Percentiles rank a stretch among this genome's conserved stretches.
phyloP scores from a whole-genome alignment of 2,329 filamentous ascomycete genomes.

The Colletotrichum theobromicola region DNA sequence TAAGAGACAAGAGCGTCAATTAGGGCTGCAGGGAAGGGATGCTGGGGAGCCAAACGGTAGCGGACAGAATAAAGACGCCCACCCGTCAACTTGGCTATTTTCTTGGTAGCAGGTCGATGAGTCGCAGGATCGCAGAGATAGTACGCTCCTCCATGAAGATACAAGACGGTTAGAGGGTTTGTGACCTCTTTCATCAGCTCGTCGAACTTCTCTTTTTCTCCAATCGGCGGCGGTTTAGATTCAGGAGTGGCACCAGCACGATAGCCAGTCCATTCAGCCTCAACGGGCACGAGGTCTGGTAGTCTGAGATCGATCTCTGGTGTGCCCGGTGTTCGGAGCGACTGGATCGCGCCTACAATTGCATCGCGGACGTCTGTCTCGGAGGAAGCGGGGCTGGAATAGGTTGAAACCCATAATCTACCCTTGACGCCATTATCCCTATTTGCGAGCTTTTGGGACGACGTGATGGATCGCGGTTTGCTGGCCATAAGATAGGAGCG shows the following conservation, averaged over 20 bases:
- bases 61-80: slow-evolving; percentile 75
- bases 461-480: slow-evolving; percentile 56
- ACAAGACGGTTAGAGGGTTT: slow-evolving; percentile 69
- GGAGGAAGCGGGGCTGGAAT: slow-evolving; percentile 65
- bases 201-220: slow-evolving; percentile 69
- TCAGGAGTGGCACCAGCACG: slow-evolving; percentile 57
- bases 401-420: slow-evolving; percentile 80
- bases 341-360: slow-evolving; percentile 62
- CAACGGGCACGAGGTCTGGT: slow-evolving; percentile 61
- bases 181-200: slow-evolving; percentile 71
- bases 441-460: slow-evolving; percentile 66
- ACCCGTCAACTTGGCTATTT: slow-evolving; percentile 68
- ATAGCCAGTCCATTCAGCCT: slow-evolving; percentile 81
- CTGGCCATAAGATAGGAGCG: slow-evolving; percentile 63
- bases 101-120: slow-evolving; percentile 63
- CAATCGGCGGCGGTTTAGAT: slow-evolving; percentile 57
- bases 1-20: slow-evolving; percentile 78
- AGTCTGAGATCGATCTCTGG: slow-evolving; percentile 36
- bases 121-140: slow-evolving; percentile 74
- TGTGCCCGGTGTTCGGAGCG: slow-evolving; percentile 40
- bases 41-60: slow-evolving; percentile 77
- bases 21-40: slow-evolving; percentile 76
- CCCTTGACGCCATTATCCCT: slow-evolving; percentile 76
- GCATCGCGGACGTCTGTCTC: slow-evolving; percentile 61
- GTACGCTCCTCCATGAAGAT: slow-evolving; percentile 80